Conservation (phyloP, 306 rosid genomes). For the Trifolium subterraneum region DNA sequence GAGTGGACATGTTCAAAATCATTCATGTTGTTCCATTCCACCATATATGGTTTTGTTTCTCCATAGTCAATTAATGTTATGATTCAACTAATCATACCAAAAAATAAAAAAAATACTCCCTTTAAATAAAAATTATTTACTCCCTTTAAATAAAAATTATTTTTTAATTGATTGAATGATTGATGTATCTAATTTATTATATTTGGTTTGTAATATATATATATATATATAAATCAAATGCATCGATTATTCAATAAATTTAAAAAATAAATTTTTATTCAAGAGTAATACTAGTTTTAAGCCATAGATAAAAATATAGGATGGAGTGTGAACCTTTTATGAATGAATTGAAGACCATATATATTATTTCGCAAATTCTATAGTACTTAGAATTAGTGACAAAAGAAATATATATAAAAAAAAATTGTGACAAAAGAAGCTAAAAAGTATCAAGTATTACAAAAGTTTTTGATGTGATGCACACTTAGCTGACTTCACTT, state of each 20-base stretch:
- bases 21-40: constrained; percentile 26
- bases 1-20: constrained; percentile 39
- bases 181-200: too few species aligned
- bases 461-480: constrained; percentile 3
- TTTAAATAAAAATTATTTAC: too few species aligned
- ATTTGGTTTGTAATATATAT: too few species aligned
- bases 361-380: not conserved
- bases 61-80: not conserved
- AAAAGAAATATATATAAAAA: too few species aligned
- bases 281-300: not conserved
- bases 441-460: not conserved
- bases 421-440: not conserved
- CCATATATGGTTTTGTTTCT: not conserved
- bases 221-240: too few species aligned
- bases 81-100: too few species aligned
- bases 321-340: not conserved
- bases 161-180: too few species aligned
- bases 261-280: too few species aligned
- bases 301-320: not conserved
- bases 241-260: too few species aligned
- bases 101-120: too few species aligned
- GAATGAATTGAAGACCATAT: too few species aligned
- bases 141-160: too few species aligned
- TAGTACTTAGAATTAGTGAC: not conserved
- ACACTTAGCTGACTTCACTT: not conserved